Evolutionary conservation across 192 early-diverging fungal species (phyloP).

Genomic region (Helicostylum pulchrum): DNA sequence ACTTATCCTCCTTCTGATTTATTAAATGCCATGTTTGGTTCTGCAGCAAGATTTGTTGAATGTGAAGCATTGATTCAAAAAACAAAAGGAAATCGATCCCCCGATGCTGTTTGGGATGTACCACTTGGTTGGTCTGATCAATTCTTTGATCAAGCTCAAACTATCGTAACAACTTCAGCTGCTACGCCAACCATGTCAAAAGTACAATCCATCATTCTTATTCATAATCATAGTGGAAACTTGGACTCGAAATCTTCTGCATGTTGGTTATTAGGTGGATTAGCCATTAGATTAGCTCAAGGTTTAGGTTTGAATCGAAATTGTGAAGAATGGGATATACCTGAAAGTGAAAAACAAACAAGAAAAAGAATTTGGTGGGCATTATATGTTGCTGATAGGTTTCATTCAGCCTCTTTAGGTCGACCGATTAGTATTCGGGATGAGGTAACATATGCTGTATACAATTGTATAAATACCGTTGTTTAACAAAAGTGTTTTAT

Average conservation of each 20-base stretch:
- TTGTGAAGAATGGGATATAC: constrained; percentile 53
- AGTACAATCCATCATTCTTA: constrained; percentile 33
- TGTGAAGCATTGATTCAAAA: constrained; percentile 16
- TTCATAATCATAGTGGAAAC: constrained; percentile 34
- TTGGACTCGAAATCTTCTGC: constrained; percentile 33
- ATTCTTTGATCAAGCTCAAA: constrained; percentile 30
- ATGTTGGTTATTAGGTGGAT: constrained; percentile 29
- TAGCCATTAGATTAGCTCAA: constrained; percentile 47
- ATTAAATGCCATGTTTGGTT: constrained; percentile 35
- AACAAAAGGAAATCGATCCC: constrained; percentile 7
- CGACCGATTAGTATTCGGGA: constrained; percentile 51
- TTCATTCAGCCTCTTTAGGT: constrained; percentile 65
- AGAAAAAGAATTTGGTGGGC: constrained; percentile 78
- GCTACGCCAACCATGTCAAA: constrained; percentile 26
- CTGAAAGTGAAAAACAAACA: constrained; percentile 55
- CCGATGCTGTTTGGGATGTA: constrained; percentile 29
- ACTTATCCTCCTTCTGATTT: constrained; percentile 27
- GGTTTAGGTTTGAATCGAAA: constrained; percentile 74
- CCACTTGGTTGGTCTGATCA: constrained; percentile 35
- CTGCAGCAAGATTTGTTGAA: constrained; percentile 34
- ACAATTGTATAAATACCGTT: not conserved
- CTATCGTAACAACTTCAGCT: constrained; percentile 13
- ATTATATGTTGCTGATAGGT: constrained; percentile 65
- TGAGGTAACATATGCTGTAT: constrained; percentile 15
- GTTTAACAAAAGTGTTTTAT: not conserved